A percentile compares a stretch with the other conserved stretches of the same genome.
These are phyloP conservation scores for Hirsutella minnesotensis DNA, from an alignment of 2,329 filamentous ascomycete genomes.

Conservation along the genomic window DNA sequence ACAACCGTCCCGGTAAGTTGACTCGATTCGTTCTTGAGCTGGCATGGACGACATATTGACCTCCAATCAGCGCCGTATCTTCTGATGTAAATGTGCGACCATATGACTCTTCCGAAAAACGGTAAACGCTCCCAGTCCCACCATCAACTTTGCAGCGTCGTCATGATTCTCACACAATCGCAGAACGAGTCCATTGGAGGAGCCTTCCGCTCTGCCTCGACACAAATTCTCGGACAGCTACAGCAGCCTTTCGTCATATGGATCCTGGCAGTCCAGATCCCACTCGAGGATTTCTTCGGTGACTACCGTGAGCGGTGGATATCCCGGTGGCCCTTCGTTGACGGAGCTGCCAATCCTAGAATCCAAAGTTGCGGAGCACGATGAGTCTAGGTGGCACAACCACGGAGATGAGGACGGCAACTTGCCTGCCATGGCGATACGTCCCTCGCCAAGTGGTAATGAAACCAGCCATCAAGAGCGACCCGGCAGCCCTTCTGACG, in stretches of 20 bases:
- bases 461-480: conserved; percentile 1
- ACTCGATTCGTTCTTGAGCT: not conserved
- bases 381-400: conserved; percentile 8
- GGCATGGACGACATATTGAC: not conserved
- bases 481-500: conserved; percentile 12
- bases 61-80: no score
- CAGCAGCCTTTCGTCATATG: conserved; percentile 39
- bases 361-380: conserved; percentile 18
- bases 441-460: not conserved
- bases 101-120: no score
- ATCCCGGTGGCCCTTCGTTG: conserved; percentile 19
- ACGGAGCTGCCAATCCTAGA: conserved; percentile 27
- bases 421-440: not conserved
- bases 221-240: conserved; percentile 34
- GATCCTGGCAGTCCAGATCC: conserved; percentile 31
- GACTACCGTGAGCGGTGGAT: conserved; percentile 34
- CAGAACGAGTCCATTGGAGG: not conserved
- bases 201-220: conserved; percentile 5
- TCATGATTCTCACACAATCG: no score
- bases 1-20: conserved; percentile 1
- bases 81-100: no score
- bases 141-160: no score
- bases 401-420: conserved; percentile 2
- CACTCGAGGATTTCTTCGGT: conserved; percentile 43
- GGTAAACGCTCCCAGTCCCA: no score